Evolutionary conservation across 495 filamentous ascomycete species (phyloP), one percentile per base, ranked within the genome.

Genomic region (Neurospora sp.): DNA sequence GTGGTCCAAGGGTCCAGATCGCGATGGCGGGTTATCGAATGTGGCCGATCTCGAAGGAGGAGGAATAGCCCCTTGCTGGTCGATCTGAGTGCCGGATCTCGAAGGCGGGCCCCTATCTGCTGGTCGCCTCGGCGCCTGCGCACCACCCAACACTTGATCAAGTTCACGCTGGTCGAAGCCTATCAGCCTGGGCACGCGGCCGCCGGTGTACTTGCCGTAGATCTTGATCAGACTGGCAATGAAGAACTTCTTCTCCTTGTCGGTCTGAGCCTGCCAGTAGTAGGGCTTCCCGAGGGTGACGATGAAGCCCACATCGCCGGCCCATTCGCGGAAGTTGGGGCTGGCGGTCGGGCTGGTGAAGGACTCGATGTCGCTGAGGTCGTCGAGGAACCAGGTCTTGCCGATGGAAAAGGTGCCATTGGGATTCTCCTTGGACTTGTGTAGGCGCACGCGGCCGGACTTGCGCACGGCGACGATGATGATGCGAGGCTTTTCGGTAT

Each of bases 201-300:
- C 96, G 37, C 92, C 92, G 12, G 96, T 98, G 78, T 98, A 99
- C 78, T 98, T 98, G 72, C 88, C 91, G 79, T 91, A 99, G 44
- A 99, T 97, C 82, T 98, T 98, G 73, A 98, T 88, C 74, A 98
- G 80, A 77, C 93, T 97, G 37, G 91, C 92, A 77, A 98, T 96
- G 80, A 99, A 99, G 82, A 97, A 98, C 71, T 97, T 94, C 85
- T 98, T 98, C 81, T 98, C 96, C 83, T 97, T 97, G 65, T 91
- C 86, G 14, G 91, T 94, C 44, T 90, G 87, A 20, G 96, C 94
- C 82, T 96, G 91, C 96, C 96, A 99, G 80, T 97, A 98, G 80
- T 99, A 99, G 0, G 94, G 92, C 80, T 99, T 99, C 12, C 92
- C 89, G 31, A 99, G 86, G 0, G 90, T 95, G 27, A 98, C 92